Base-by-base conservation (phyloP, 495 filamentous ascomycete genomes). In the Penicillium riverlandense region DNA sequence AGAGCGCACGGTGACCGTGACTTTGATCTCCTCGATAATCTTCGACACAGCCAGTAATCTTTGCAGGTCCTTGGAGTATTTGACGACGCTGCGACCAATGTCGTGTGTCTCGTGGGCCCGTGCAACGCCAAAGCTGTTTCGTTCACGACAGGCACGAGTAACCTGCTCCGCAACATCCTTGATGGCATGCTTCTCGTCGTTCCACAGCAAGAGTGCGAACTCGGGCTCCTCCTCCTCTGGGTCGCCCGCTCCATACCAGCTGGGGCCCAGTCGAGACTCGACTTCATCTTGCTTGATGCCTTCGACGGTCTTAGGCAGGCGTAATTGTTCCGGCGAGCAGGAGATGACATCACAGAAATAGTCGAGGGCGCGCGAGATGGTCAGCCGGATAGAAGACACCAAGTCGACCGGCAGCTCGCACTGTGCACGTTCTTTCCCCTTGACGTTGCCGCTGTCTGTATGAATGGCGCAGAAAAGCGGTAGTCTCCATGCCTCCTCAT, bases 151-250 rank as follows among this genome's bases (percentile, higher is more conserved):
- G 40, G 92, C 94, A 42, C 94, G 78, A 4, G 85, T 84, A 11
- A 98, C 88, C 61, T 96, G 90, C 29, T 90, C 77, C 44, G 82
- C 69, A 8, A 98, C 90, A 61, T 97, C 92, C n/a, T 77, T 72
- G 40, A 96, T 82, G 0, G 92, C 97, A 59, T 98, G 92, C 67
- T 98, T 98, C 63, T 98, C 92, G 48, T 98, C 92, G 52, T 98
- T 98, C 92, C 92, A 98, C 7, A 98, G 70, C 13, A 96, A 63
- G n/a, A 98, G 66, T 4, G 88, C 82, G 59, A 82, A 98, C 54
- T 96, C 89, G 11, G 81, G 75, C 15, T 79, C 66, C 15, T 71
- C 70, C 15, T 80, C 74, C 29, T 55, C 52, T 29, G 64, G 65
- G 45, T 83, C 75, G 2, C 79, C 80, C 1, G 72, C 68, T 8